phyloP scores from a whole-genome alignment of 305 asterid genomes.

The Nicotiana rustica region DNA sequence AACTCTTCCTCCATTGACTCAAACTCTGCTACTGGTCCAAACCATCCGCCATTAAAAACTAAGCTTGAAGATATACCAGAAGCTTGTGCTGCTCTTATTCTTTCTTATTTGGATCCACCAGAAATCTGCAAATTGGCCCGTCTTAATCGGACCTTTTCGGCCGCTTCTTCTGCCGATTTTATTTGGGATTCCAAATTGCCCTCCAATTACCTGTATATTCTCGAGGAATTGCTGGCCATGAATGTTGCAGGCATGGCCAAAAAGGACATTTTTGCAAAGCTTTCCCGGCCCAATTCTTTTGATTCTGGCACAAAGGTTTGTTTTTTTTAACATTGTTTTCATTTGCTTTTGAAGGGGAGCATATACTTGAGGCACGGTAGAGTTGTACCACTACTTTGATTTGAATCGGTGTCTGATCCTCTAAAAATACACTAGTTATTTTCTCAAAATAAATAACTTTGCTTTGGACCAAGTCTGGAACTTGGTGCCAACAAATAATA shows the following conservation, averaged over 20 bases:
- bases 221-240: conserved; percentile 42
- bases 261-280: conserved; percentile 63
- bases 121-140: conserved; percentile 72
- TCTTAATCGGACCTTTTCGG: conserved; percentile 63
- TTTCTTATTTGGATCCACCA: conserved; percentile 69
- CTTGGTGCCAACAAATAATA: too few relatives aligned
- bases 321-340: not conserved
- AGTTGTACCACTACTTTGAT: too few relatives aligned
- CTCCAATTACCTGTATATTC: conserved; percentile 47
- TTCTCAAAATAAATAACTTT: too few relatives aligned
- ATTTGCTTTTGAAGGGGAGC: too few relatives aligned
- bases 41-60: conserved; percentile 34
- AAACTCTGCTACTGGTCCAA: not conserved
- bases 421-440: too few relatives aligned
- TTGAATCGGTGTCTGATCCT: too few relatives aligned
- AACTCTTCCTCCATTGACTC: conserved; percentile 2
- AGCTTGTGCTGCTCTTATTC: conserved; percentile 62
- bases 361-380: too few relatives aligned
- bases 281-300: conserved; percentile 56
- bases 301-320: conserved; percentile 75
- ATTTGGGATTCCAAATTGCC: conserved; percentile 76
- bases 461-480: too few relatives aligned
- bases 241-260: conserved; percentile 41
- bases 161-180: conserved; percentile 74
- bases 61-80: conserved; percentile 74